These are phyloP conservation scores for Rhynchosporium secalis DNA, from an alignment of 2,329 filamentous ascomycete genomes.

Conservation along the genomic window DNA sequence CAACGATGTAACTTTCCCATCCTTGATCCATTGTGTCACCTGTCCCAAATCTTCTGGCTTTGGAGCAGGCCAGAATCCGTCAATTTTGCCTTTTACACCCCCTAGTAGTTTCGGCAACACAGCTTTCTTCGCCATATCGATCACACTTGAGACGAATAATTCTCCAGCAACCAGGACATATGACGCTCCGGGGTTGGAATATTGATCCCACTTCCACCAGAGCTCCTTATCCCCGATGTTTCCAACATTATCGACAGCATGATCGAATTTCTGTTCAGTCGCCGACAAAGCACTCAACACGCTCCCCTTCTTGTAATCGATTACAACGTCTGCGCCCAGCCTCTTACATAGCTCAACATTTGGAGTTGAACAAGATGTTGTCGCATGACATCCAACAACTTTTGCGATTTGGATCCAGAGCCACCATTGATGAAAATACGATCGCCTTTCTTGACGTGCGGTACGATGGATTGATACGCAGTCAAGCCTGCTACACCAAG, in stretches of 20 bases:
- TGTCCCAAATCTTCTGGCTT: slow-evolving; percentile 50
- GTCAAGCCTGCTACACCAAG: slow-evolving; percentile 29
- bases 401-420: slow-evolving; percentile 67
- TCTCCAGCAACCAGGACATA: slow-evolving; percentile 51
- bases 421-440: slow-evolving; percentile 66
- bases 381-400: slow-evolving; percentile 58
- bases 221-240: slow-evolving; percentile 16
- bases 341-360: slow-evolving; percentile 58
- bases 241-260: slow-evolving; percentile 32
- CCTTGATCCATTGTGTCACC: slow-evolving; percentile 55
- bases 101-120: slow-evolving; percentile 26
- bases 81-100: slow-evolving; percentile 43
- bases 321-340: slow-evolving; percentile 51
- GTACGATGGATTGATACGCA: slow-evolving; percentile 42
- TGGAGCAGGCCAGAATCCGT: slow-evolving; percentile 48
- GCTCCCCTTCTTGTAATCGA: slow-evolving; percentile 29
- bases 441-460: slow-evolving; percentile 49
- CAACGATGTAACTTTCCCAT: slow-evolving; percentile 58
- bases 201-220: slow-evolving; percentile 28
- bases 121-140: slow-evolving; percentile 18
- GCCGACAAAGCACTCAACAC: slow-evolving; percentile 24
- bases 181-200: slow-evolving; percentile 20
- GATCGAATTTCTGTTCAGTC: slow-evolving; percentile 28
- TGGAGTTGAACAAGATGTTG: slow-evolving; percentile 55
- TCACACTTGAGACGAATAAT: slow-evolving; percentile 49